Base-by-base conservation (phyloP, 345 rosid species). In the Populus ilicifolia region DNA sequence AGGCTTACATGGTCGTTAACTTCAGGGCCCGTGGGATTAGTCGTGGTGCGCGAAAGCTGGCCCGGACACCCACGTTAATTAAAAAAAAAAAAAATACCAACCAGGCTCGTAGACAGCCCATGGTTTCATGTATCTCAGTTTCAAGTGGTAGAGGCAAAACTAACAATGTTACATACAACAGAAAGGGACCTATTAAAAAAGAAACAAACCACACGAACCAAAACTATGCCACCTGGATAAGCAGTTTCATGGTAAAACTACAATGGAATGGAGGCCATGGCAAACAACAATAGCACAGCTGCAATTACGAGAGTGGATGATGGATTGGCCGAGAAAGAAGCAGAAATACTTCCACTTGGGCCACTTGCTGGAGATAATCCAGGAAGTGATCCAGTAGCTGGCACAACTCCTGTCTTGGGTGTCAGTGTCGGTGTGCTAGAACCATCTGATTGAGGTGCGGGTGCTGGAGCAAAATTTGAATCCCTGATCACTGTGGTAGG, bases 401-500 rank as follows among this genome's bases (percentile, higher is more conserved):
- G 85, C 70, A 90, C 85, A 38, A 72, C 80, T 0, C 88, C 70
- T 69, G 90, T 83, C 81, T 25, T 75, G 6, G 98, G 97, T 20
- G 71, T 63, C 41, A 82, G 35, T 17, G 87, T 20, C 35, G 84
- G 36, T 21, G 87, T n/a, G 41, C 82, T 78, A 63, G 75, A 78
- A 63, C 91, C 88, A 46, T 41, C 83, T 33, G 83, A 70, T 30
- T 73, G 78, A 16, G 93, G 95, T 5, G 92, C 83, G 13, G 96
- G 90, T 6, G 92, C 90, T 13, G 99, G 94, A 72, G 97, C 82
- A 83, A 79, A 87, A 11, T 59, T 66, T 39, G 86, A 68, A 67
- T 89, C 93, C 82, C 69, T 82, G 52, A 68, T 82, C 71, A 95
- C 92, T 8, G 81, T 30, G 64, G 94, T 86, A 76, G 99, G 99